These are phyloP conservation scores for Lepidium campestre DNA, from an alignment of 441 rosid genomes.

Conservation along the genomic window DNA sequence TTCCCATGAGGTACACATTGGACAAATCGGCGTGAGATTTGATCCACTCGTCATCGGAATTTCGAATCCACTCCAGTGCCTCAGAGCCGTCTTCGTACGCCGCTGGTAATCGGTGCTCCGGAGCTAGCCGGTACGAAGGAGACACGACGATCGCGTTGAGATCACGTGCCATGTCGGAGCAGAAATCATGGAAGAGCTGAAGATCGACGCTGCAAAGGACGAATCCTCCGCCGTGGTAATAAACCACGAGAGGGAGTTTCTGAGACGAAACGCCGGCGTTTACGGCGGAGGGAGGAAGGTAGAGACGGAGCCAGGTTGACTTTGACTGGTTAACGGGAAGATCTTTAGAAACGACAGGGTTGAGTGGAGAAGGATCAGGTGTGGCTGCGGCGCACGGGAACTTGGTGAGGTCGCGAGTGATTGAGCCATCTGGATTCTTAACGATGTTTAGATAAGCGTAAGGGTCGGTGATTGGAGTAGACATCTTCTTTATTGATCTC, in stretches of 20 bases:
- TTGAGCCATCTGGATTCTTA: slow-evolving; percentile 42
- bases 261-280: background rate
- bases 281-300: slow-evolving; percentile 25
- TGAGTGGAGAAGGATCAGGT: slow-evolving; percentile 22
- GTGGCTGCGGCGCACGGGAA: slow-evolving; percentile 7
- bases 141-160: slow-evolving; percentile 34
- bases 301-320: slow-evolving; percentile 41
- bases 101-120: slow-evolving; percentile 58
- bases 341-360: slow-evolving; percentile 25
- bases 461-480: slow-evolving; percentile 32
- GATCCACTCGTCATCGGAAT: slow-evolving; percentile 36
- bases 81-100: slow-evolving; percentile 49
- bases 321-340: slow-evolving; percentile 20
- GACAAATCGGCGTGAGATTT: slow-evolving; percentile 28
- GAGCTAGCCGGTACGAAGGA: slow-evolving; percentile 43
- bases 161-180: slow-evolving; percentile 23
- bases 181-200: slow-evolving; percentile 7
- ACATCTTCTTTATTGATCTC: background rate
- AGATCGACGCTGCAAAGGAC: slow-evolving; percentile 26
- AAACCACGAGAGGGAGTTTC: slow-evolving; percentile 43
- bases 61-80: slow-evolving; percentile 33
- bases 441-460: slow-evolving; percentile 30
- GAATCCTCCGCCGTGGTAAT: slow-evolving; percentile 58
- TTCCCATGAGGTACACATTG: slow-evolving; percentile 42
- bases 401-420: slow-evolving; percentile 30